Evolutionary conservation across 2,329 filamentous ascomycete species (phyloP), one percentile per base, ranked within the genome.

Genomic region (Calonectria pseudoturangicola): DNA sequence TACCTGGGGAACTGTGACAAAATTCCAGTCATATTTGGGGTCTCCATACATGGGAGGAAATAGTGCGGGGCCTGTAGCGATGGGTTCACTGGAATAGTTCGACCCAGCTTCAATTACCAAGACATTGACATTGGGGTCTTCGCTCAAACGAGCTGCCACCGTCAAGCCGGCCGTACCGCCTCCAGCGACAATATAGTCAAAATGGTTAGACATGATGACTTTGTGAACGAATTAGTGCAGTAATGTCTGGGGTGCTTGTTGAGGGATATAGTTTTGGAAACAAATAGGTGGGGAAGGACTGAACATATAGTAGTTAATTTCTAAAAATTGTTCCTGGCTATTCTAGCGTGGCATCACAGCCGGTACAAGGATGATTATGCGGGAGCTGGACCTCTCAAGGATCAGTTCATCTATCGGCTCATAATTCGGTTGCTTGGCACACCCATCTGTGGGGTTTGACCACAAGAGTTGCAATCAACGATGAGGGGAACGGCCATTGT

Each of bases 21-120:
- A 62, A 39, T 62, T 62, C 58, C 58, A 62, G 25, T 62, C 58
- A 30, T 62, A 62, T 30, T 62, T 45, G 9, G 36, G 21, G 21
- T 62, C 18, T 5, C 58, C 58, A n/a, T 62, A 62, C 25, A 18
- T 18, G 8, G 36, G 21, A 3, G 39, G 16, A 27, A 62, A 62
- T 8, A 62, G 21, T 7, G 21, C 58, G 18, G 58, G 58, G 15
- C 36, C 39, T n/a, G 27, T 2, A 1, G 9, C 16, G 15, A 43
- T n/a, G 12, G 58, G 58, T 13, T 62, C 58, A 2, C n/a, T 30
- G 58, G 28, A 21, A 45, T 62, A 25, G 15, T 62, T 30, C 2
- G 58, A 45, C 16, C 58, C 58, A 30, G 58, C 58, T 15, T 62
- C 58, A 5, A 62, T 39, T 2, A 62, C 58, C 15, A 62, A 25